Evolutionary conservation across 345 rosid genomes (phyloP), one percentile per base, ranked within the genome.

Genomic region (Syzygium aqueum): DNA sequence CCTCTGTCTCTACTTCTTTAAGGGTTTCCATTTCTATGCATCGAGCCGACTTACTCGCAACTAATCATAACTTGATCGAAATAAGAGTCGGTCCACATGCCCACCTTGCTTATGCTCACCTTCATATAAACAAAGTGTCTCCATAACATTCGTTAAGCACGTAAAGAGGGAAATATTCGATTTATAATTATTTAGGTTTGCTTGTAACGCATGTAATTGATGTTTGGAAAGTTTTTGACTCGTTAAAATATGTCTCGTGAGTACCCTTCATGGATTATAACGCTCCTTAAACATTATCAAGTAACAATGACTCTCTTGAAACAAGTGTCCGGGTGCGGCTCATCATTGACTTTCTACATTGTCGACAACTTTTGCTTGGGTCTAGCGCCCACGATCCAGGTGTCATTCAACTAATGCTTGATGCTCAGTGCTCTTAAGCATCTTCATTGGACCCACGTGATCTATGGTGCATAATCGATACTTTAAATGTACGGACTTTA

Each of bases 311-410:
- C 16, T 61, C 61, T 56, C 33, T 61, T 17, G 4, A 8, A 61
- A n/a, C 13, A 13, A 6, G 33, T 13, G 9, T 61, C 14, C 30
- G 13, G 14, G 19, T 0, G 37, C 37, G n/a, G 33, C 37, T 61
- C 73, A 61, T 61, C 37, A 0, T n/a, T 61, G 33, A 61, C 73
- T n/a, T 13, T 0, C 15, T 13, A 9, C 4, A n/a, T n/a, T 0
- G 17, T n/a, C 19, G 6, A 43, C 46, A 43, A 5, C 46, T 43
- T 43, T 43, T 43, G 46, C 46, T 43, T 43, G 7, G 46, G 46
- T 43, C 43, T 40, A 40, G 43, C 43, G 43, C 43, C 46, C 46
- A 4, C 7, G 46, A 43, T 43, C 6, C 46, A 43, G 6, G 46
- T 43, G 46, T 43, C 53, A 14, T 52, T 15, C 15, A 5, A 5